Evolutionary conservation across 202 grass and related monocot species (phyloP).

Genomic region (Dendrocalamus latiflorus): DNA sequence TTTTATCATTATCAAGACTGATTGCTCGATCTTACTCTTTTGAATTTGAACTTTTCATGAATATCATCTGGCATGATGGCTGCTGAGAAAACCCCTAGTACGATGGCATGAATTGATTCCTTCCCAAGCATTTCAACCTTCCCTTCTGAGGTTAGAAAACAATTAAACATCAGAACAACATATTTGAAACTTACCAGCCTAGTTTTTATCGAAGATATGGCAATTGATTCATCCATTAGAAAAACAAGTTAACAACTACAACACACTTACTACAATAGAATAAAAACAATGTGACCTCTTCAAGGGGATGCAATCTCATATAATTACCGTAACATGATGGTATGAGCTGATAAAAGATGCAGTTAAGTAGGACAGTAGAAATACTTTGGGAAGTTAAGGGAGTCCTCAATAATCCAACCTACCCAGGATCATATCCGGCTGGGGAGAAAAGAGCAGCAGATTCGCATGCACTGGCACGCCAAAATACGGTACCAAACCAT

Average conservation of each 20-base stretch:
- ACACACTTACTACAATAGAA: too few species aligned
- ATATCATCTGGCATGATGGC: slow-evolving; percentile 79
- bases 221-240: neutral
- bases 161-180: slow-evolving; percentile 28
- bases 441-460: slow-evolving; percentile 77
- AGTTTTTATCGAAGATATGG: neutral
- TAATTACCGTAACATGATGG: too few species aligned
- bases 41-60: slow-evolving; percentile 57
- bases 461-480: slow-evolving; percentile 39
- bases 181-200: neutral
- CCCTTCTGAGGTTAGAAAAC: slow-evolving; percentile 57
- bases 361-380: neutral
- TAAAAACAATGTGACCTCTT: too few species aligned
- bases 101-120: slow-evolving; percentile 80
- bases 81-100: slow-evolving; percentile 80
- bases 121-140: slow-evolving; percentile 76
- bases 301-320: too few species aligned
- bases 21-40: slow-evolving; percentile 35
- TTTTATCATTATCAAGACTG: slow-evolving; percentile 5
- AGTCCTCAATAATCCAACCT: neutral
- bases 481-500: slow-evolving; percentile 71
- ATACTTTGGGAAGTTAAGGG: neutral
- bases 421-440: too few species aligned
- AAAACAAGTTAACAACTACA: too few species aligned
- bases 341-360: neutral